Evolutionary conservation across 257 asterid genomes (phyloP).

Genomic region (Solanum corneliomulleri): DNA sequence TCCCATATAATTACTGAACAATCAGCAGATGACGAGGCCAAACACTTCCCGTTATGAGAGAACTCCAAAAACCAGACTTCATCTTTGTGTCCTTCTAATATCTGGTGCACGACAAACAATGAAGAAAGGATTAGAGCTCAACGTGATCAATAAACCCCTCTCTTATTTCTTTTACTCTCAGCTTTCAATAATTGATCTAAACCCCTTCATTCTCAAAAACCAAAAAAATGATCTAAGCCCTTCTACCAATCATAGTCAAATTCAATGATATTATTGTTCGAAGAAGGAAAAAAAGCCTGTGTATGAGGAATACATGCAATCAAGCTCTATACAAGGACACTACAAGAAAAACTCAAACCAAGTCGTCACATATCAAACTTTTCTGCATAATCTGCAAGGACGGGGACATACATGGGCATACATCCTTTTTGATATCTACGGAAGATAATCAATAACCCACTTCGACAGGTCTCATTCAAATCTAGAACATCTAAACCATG

Average conservation of each 20-base stretch:
- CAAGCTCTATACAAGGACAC: neutral
- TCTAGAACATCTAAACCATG: neutral
- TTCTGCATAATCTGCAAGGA: neutral
- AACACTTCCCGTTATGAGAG: constrained; percentile 67
- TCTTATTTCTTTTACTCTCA: neutral
- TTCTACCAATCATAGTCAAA: neutral
- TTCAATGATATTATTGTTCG: neutral
- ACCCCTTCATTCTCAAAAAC: neutral
- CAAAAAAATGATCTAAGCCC: neutral
- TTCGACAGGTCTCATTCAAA: neutral
- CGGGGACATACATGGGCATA: neutral
- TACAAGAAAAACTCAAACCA: neutral
- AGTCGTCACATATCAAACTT: neutral
- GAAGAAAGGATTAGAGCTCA: neutral
- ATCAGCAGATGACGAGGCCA: constrained; percentile 75
- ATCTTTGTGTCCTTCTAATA: constrained; percentile 47
- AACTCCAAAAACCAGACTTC: constrained; percentile 86
- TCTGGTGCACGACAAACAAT: constrained; percentile 22
- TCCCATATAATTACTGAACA: constrained; percentile 67
- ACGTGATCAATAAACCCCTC: neutral
- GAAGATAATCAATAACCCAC: neutral
- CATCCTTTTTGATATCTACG: neutral
- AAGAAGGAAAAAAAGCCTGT: neutral
- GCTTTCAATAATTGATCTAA: neutral
- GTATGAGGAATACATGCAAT: neutral